phyloP scores from a whole-genome alignment of 2,329 filamentous ascomycete species.

The Neurospora crassa region DNA sequence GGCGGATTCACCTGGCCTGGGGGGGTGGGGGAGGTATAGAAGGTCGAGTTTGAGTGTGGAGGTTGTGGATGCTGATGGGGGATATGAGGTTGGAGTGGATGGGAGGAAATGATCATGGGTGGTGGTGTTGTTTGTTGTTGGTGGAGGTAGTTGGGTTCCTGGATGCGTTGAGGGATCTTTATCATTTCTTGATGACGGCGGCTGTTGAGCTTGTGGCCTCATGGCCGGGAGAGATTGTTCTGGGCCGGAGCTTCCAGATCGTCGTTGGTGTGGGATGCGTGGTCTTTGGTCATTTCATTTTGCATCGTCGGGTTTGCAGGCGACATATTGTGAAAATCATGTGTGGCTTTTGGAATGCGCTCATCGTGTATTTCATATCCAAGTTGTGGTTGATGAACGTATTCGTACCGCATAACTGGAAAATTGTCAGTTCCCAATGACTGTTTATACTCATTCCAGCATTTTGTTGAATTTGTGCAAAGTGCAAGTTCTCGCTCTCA shows the following conservation, averaged over 20 bases:
- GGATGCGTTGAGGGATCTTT: neutral
- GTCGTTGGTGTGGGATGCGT: neutral
- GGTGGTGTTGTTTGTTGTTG: neutral
- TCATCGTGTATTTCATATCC: slow-evolving; percentile 2
- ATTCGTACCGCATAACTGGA: neutral
- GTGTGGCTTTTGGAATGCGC: neutral
- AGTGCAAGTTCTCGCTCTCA: neutral
- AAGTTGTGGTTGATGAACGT: neutral
- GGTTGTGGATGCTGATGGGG: neutral
- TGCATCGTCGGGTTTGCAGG: neutral
- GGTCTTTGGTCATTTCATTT: neutral
- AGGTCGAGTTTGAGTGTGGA: neutral
- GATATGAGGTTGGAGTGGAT: neutral
- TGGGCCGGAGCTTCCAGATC: neutral
- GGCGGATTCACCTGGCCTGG: neutral
- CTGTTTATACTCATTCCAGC: neutral
- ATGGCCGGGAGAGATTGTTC: neutral
- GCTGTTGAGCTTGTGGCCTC: neutral
- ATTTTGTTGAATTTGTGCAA: neutral
- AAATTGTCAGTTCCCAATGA: neutral
- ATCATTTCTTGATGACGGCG: neutral
- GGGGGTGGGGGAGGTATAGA: neutral
- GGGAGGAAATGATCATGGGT: neutral
- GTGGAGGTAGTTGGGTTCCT: neutral
- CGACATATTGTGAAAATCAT: neutral